Percentiles rank a stretch among this genome's conserved stretches.
These are phyloP conservation scores for Daldinia grandis DNA, from an alignment of 495 filamentous ascomycete genomes.

Conservation along the genomic window DNA sequence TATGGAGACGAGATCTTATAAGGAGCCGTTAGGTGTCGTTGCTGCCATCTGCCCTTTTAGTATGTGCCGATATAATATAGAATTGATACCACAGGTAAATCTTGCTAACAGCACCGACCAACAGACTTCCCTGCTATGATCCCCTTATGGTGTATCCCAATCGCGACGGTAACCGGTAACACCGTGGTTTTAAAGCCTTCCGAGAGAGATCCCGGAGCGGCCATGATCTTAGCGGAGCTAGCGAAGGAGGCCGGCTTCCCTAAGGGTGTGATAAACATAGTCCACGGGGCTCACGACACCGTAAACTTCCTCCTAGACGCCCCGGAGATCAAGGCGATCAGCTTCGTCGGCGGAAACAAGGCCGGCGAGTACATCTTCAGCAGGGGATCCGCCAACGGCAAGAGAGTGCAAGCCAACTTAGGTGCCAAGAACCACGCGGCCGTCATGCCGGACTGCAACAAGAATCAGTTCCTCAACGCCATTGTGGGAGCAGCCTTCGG, in stretches of 20 bases:
- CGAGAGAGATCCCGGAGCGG: slow-evolving; percentile 96
- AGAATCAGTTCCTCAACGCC: slow-evolving; percentile 95
- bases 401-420: slow-evolving; percentile 94
- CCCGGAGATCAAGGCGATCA: slow-evolving; percentile 96
- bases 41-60: slow-evolving; percentile 99
- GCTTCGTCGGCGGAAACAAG: slow-evolving; percentile 95
- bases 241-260: slow-evolving; percentile 93
- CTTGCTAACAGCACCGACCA: slow-evolving; percentile 28
- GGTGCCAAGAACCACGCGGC: slow-evolving; percentile 99
- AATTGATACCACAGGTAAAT: not conserved
- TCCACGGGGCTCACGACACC: slow-evolving; percentile 89
- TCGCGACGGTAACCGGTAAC: slow-evolving; percentile 95
- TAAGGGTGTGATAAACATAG: slow-evolving; percentile 90
- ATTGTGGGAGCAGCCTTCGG: slow-evolving; percentile 96
- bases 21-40: slow-evolving; percentile 92
- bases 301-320: slow-evolving; percentile 98
- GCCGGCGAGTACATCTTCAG: slow-evolving; percentile 97
- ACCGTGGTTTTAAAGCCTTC: slow-evolving; percentile 96
- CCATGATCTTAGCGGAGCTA: slow-evolving; percentile 96
- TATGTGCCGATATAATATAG: slow-evolving; percentile 55
- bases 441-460: slow-evolving; percentile 95
- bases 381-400: slow-evolving; percentile 89
- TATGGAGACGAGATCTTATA: slow-evolving; percentile 96
- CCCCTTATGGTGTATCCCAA: slow-evolving; percentile 94
- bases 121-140: slow-evolving; percentile 99